These are phyloP conservation scores for Fusarium palustre DNA, from an alignment of 2,329 filamentous ascomycete species.

Conservation along the genomic window DNA sequence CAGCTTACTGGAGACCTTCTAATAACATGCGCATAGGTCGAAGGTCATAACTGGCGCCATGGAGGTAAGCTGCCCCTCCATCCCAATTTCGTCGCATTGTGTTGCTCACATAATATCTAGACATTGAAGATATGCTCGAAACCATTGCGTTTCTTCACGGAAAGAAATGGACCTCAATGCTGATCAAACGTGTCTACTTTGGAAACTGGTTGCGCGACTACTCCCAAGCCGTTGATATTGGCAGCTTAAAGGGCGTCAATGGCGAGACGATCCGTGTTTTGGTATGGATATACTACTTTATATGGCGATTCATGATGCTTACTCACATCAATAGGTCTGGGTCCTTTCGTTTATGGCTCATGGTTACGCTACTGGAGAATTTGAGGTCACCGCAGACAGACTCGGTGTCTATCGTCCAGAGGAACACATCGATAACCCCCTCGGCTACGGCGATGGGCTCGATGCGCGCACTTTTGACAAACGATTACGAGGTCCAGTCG, in stretches of 20 bases:
- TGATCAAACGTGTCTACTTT: slow-evolving; percentile 83
- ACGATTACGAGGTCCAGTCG: slow-evolving; percentile 83
- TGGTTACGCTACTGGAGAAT: slow-evolving; percentile 87
- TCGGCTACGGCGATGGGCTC: slow-evolving; percentile 84
- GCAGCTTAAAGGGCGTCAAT: slow-evolving; percentile 81
- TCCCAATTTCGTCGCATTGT: slow-evolving; percentile 4
- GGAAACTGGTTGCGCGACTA: slow-evolving; percentile 91
- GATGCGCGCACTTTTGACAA: slow-evolving; percentile 87
- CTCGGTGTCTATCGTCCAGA: slow-evolving; percentile 85
- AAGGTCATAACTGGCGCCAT: slow-evolving; percentile 77
- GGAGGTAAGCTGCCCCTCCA: slow-evolving; percentile 60
- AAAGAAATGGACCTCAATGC: slow-evolving; percentile 86
- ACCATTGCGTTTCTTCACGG: slow-evolving; percentile 80
- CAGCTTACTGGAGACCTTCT: background rate
- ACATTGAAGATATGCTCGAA: slow-evolving; percentile 86
- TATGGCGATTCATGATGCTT: background rate
- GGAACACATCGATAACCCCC: slow-evolving; percentile 80
- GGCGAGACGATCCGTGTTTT: slow-evolving; percentile 82
- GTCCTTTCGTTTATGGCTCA: slow-evolving; percentile 84
- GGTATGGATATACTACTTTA: slow-evolving; percentile 50
- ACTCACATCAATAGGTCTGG: slow-evolving; percentile 67
- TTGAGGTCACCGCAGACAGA: slow-evolving; percentile 83
- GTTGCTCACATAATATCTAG: slow-evolving; percentile 52
- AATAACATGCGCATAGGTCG: slow-evolving; percentile 59
- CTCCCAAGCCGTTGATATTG: slow-evolving; percentile 84